These are phyloP conservation scores for Dichotomocladium elegans DNA, from an alignment of 371 early-diverging fungal species.

Conservation along the genomic window DNA sequence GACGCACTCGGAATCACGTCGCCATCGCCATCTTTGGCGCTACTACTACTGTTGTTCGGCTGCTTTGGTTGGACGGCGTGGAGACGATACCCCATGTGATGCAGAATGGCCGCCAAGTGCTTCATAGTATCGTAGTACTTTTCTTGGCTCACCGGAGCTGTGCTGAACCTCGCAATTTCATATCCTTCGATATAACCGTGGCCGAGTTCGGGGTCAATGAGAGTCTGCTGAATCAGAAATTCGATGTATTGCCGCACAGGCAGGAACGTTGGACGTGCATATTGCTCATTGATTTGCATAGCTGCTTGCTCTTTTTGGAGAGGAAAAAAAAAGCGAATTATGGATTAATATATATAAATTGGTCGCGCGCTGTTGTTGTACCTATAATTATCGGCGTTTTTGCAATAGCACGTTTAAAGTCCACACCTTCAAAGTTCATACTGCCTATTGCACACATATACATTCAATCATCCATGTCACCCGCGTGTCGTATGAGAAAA, in stretches of 20 bases:
- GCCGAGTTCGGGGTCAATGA: constrained; percentile 44
- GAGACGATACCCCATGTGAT: constrained; percentile 36
- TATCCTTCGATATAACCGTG: constrained; percentile 53
- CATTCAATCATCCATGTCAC: background rate
- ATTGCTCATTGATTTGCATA: constrained; percentile 32
- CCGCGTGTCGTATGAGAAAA: too few species aligned
- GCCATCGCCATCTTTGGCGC: background rate
- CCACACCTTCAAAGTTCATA: constrained; percentile 47
- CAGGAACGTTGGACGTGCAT: constrained; percentile 45
- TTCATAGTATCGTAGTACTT: constrained; percentile 44
- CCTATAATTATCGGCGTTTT: constrained; percentile 64
- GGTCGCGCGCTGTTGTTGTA: constrained; percentile 16
- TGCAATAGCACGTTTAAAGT: constrained; percentile 61
- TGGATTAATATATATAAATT: background rate
- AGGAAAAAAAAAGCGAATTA: too few species aligned
- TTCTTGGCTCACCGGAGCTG: constrained; percentile 24
- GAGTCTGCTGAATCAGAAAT: constrained; percentile 42
- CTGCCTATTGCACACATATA: constrained; percentile 17
- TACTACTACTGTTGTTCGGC: background rate
- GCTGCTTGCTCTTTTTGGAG: constrained; percentile 51
- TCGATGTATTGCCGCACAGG: constrained; percentile 58
- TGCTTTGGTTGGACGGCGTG: background rate
- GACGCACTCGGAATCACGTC: background rate
- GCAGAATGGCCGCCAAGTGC: constrained; percentile 41
- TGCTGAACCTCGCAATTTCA: constrained; percentile 54